Conservation (phyloP, 2,329 filamentous ascomycete species). For the Pseudogymnoascus sp. region DNA sequence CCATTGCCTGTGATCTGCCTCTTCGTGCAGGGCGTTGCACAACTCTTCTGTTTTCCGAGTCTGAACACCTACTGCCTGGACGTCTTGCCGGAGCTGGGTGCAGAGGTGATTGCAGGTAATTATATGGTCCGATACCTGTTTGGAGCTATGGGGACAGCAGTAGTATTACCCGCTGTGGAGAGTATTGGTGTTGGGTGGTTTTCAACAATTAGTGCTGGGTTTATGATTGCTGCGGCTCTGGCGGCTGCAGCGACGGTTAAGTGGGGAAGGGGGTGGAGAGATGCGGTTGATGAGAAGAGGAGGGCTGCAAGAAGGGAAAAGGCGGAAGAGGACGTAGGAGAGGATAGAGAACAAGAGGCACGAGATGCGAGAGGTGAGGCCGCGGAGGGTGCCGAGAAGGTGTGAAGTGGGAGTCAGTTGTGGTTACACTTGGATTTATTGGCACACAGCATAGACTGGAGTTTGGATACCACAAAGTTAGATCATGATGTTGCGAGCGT, state of each 20-base stretch:
- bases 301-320: conserved; percentile 29
- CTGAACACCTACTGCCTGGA: conserved; percentile 77
- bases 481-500: not conserved
- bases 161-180: conserved; percentile 66
- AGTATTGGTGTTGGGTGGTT: conserved; percentile 75
- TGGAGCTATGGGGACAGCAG: conserved; percentile 60
- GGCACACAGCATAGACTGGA: not conserved
- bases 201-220: conserved; percentile 57
- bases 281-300: conserved; percentile 43
- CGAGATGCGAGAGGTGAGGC: not conserved
- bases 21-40: conserved; percentile 66
- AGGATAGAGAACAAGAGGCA: not conserved
- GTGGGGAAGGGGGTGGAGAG: conserved; percentile 31
- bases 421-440: not conserved
- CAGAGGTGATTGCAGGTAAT: conserved; percentile 72
- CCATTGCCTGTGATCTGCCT: conserved; percentile 61
- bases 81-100: conserved; percentile 63
- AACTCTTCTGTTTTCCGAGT: conserved; percentile 67
- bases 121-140: conserved; percentile 72
- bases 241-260: conserved; percentile 19
- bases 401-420: not conserved
- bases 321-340: conserved; percentile 10
- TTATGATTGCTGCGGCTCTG: conserved; percentile 36
- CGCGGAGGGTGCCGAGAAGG: not conserved
- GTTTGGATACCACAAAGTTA: not conserved